Conservation (phyloP, 495 filamentous ascomycete genomes). For the Sordaria brevicollis region DNA sequence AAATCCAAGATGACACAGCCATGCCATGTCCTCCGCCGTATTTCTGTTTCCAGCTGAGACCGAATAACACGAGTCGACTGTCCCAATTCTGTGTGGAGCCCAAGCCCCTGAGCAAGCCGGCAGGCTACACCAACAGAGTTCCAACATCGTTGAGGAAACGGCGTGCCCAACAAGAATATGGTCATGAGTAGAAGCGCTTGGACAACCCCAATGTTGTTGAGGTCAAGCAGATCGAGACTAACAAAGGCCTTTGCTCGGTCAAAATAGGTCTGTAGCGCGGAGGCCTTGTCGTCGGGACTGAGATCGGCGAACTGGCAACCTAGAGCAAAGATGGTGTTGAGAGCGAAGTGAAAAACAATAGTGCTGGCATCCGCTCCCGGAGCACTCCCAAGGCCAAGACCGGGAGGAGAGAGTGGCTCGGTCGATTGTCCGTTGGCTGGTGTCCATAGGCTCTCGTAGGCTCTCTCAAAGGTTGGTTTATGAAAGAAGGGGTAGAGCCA, state of each 20-base stretch:
- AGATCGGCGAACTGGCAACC: slow-evolving; percentile 37
- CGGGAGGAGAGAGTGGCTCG: not conserved
- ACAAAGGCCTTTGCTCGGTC: slow-evolving; percentile 34
- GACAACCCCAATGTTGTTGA: slow-evolving; percentile 32
- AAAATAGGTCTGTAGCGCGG: slow-evolving; percentile 33
- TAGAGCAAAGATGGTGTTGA: slow-evolving; percentile 37
- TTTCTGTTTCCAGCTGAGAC: slow-evolving; percentile 28
- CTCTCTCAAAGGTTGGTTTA: slow-evolving; percentile 31
- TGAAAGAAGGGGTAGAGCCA: slow-evolving; percentile 39
- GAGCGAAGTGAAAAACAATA: slow-evolving; percentile 33
- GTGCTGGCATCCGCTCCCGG: slow-evolving; percentile 29
- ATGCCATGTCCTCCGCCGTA: slow-evolving; percentile 39
- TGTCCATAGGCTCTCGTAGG: slow-evolving; percentile 35
- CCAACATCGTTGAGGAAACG: slow-evolving; percentile 38
- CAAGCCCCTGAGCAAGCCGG: slow-evolving; percentile 36
- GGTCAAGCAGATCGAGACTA: slow-evolving; percentile 35
- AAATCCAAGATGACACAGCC: slow-evolving; percentile 38
- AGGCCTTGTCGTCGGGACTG: slow-evolving; percentile 23
- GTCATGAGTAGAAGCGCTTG: slow-evolving; percentile 36
- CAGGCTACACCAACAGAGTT: slow-evolving; percentile 38
- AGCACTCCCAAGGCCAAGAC: slow-evolving; percentile 30
- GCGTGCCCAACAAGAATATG: slow-evolving; percentile 35
- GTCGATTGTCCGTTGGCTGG: slow-evolving; percentile 14
- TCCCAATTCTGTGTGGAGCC: slow-evolving; percentile 30
- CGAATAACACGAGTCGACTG: slow-evolving; percentile 14